These are phyloP conservation scores for Sphaceloma murrayae DNA, from an alignment of 2,329 filamentous ascomycete genomes.

Conservation along the genomic window DNA sequence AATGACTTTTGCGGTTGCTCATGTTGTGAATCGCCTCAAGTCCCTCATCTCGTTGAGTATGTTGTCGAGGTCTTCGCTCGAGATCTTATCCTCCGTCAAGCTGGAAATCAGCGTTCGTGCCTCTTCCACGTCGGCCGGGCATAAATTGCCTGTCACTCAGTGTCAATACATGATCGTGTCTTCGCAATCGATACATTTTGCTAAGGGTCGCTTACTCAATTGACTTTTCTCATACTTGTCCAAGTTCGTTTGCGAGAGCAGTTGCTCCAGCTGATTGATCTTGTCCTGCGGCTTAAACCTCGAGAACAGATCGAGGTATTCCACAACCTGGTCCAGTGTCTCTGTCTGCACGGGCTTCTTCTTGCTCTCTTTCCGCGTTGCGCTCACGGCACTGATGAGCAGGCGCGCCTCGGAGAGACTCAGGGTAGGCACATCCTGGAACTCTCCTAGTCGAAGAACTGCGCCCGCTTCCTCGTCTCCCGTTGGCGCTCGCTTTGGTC, in stretches of 20 bases:
- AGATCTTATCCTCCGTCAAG: constrained; percentile 78
- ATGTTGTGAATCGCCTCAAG: constrained; percentile 43
- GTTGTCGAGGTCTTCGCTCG: constrained; percentile 77
- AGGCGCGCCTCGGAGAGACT: constrained; percentile 87
- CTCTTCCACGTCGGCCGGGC: constrained; percentile 87
- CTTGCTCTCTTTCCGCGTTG: constrained; percentile 18
- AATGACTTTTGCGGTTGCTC: neutral
- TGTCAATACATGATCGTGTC: no score
- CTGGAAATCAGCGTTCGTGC: constrained; percentile 92
- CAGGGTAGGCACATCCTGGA: constrained; percentile 81
- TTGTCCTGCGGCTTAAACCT: constrained; percentile 94
- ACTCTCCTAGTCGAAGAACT: constrained; percentile 81
- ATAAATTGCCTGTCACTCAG: constrained; percentile 61
- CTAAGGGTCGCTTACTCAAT: constrained; percentile 52
- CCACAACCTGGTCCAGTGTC: constrained; percentile 76
- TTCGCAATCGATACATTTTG: neutral
- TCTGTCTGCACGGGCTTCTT: constrained; percentile 19
- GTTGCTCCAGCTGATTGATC: constrained; percentile 82
- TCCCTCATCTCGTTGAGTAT: constrained; percentile 86
- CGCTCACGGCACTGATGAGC: constrained; percentile 73
- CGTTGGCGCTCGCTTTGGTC: constrained; percentile 56
- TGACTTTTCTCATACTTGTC: constrained; percentile 91
- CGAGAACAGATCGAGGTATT: constrained; percentile 89
- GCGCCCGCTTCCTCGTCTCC: constrained; percentile 82
- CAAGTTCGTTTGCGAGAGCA: constrained; percentile 55